These are phyloP conservation scores for Arthrobotrys sinensis DNA, from an alignment of 2,329 filamentous ascomycete genomes.

Conservation along the genomic window DNA sequence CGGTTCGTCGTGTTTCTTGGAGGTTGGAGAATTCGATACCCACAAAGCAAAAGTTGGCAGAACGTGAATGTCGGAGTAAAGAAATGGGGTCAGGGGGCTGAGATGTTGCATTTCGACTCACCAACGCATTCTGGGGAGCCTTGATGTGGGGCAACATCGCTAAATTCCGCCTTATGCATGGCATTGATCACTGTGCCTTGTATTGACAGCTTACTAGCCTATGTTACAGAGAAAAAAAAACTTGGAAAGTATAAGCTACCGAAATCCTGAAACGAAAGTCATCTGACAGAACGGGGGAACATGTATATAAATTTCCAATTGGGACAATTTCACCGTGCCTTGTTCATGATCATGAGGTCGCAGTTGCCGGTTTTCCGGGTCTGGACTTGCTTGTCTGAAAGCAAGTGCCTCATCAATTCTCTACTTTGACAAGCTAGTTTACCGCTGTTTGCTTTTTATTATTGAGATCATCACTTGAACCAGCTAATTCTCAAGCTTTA, in stretches of 20 bases:
- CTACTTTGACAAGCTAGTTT: too few relatives aligned
- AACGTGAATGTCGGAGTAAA: conserved; percentile 5
- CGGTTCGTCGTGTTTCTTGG: background rate
- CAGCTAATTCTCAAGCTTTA: too few relatives aligned
- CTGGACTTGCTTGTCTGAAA: too few relatives aligned
- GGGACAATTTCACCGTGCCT: background rate
- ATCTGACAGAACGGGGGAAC: conserved; percentile 8
- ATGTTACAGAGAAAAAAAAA: background rate
- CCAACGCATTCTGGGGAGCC: conserved; percentile 26
- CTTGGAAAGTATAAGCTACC: conserved; percentile 25
- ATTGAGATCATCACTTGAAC: too few relatives aligned
- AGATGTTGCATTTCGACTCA: conserved; percentile 22
- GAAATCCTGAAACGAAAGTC: conserved; percentile 17
- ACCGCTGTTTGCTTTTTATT: too few relatives aligned
- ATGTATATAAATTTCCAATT: background rate
- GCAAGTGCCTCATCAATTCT: too few relatives aligned
- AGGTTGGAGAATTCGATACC: conserved; percentile 1
- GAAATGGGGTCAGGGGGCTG: conserved; percentile 18
- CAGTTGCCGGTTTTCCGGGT: too few relatives aligned
- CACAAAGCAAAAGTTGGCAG: background rate
- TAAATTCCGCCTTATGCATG: conserved; percentile 34
- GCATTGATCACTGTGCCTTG: conserved; percentile 17
- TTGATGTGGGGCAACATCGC: conserved; percentile 13
- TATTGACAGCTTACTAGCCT: conserved; percentile 1
- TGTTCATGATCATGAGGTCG: too few relatives aligned